phyloP scores from a whole-genome alignment of 305 asterid genomes.

The Solanum hybrid region DNA sequence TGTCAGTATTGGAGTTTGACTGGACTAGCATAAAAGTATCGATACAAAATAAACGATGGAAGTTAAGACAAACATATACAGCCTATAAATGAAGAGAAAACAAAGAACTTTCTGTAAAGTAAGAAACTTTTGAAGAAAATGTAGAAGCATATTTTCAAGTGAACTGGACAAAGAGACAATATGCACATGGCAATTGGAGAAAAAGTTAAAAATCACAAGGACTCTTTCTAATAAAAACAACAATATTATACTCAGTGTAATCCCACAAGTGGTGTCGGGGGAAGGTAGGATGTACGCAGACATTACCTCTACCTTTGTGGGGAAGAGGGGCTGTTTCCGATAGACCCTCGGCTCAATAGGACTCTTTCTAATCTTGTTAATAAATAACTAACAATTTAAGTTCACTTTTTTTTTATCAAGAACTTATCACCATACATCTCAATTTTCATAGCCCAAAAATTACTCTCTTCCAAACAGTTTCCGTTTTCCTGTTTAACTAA shows the following conservation, averaged over 20 bases:
- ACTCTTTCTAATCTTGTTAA: constrained; percentile 9
- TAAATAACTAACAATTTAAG: constrained; percentile 11
- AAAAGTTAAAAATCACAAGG: constrained; percentile 24
- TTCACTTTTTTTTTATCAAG: not conserved
- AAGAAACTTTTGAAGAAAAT: constrained; percentile 20
- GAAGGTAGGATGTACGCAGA: not conserved
- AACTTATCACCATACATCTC: constrained; percentile 1
- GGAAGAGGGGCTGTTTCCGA: not conserved
- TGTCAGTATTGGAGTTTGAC: not conserved
- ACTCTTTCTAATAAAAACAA: not conserved
- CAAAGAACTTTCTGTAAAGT: constrained; percentile 20
- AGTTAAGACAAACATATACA: not conserved
- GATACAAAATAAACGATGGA: not conserved
- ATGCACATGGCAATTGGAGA: constrained; percentile 39
- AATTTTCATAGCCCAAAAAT: constrained; percentile 13
- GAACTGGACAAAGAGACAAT: constrained; percentile 25
- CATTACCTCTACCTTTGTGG: not conserved
- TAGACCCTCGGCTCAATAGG: not conserved
- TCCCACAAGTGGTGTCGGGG: not conserved
- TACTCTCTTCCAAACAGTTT: constrained; percentile 7
- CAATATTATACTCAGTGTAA: not conserved
- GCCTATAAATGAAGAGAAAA: not conserved
- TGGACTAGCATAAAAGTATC: not conserved
- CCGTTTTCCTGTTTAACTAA: not conserved
- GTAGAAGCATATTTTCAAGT: constrained; percentile 23